Evolutionary conservation across 1,284 basidiomycete genomes (phyloP).

Genomic region (Ceratobasidium theobromae): DNA sequence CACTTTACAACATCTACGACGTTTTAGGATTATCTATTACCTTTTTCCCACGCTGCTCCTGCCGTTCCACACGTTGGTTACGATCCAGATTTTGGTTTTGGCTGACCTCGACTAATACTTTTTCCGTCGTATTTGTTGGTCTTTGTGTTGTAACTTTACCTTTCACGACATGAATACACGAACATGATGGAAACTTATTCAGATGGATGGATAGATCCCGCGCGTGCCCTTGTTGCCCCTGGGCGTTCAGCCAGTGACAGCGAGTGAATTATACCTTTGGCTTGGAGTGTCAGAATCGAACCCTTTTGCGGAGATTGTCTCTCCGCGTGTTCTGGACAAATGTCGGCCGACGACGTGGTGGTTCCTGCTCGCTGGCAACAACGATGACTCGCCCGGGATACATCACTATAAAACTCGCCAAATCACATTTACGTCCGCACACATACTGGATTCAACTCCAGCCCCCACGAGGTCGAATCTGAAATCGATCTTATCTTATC

Average conservation of each 20-base stretch:
- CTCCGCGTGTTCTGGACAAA: slow-evolving; percentile 10
- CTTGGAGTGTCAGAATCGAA: too few species aligned
- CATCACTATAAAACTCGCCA: background rate
- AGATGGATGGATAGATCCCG: background rate
- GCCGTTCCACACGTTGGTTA: too few species aligned
- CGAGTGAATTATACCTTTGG: too few species aligned
- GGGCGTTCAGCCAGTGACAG: too few species aligned
- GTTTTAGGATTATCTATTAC: slow-evolving; percentile 27
- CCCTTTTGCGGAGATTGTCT: slow-evolving; percentile 14
- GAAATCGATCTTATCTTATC: slow-evolving; percentile 28
- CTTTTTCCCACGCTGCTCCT: slow-evolving; percentile 19
- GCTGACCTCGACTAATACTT: slow-evolving; percentile 8
- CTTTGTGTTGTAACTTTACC: slow-evolving; percentile 26
- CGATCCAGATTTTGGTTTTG: slow-evolving; percentile 17
- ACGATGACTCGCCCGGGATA: slow-evolving; percentile 15
- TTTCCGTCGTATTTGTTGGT: slow-evolving; percentile 10
- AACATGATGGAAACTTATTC: slow-evolving; percentile 2
- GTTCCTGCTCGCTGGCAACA: slow-evolving; percentile 2
- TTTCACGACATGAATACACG: slow-evolving; percentile 14
- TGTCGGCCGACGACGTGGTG: slow-evolving; percentile 23
- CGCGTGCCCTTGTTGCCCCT: background rate
- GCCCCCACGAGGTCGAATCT: background rate
- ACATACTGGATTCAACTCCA: background rate
- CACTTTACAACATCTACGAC: slow-evolving; percentile 23
- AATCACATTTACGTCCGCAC: background rate